These are phyloP conservation scores for Davidsoniella eucalypti DNA, from an alignment of 2,329 filamentous ascomycete species.

Conservation along the genomic window DNA sequence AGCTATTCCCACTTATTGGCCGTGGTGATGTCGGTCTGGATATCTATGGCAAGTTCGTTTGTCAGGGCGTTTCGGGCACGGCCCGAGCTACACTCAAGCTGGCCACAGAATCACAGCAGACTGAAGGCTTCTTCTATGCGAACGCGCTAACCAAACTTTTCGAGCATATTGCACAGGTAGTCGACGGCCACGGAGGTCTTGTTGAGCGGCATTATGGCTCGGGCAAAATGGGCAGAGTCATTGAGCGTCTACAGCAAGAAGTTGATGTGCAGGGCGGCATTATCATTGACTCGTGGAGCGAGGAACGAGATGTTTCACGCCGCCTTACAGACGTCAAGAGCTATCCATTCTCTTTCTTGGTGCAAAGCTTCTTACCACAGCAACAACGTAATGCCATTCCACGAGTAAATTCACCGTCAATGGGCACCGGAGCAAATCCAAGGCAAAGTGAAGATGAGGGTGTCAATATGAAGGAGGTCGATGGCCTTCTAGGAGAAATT, in stretches of 20 bases:
- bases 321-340: conserved; percentile 91
- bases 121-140: conserved; percentile 68
- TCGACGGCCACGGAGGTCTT: conserved; percentile 77
- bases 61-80: conserved; percentile 75
- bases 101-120: conserved; percentile 29
- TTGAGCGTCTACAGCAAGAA: conserved; percentile 82
- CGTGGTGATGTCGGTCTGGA: conserved; percentile 78
- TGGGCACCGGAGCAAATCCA: conserved; percentile 30
- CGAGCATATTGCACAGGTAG: conserved; percentile 92
- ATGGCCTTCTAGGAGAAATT: conserved; percentile 72
- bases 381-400: conserved; percentile 49
- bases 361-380: conserved; percentile 74
- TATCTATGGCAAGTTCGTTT: conserved; percentile 91
- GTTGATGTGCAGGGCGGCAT: conserved; percentile 94
- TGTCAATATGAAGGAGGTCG: conserved; percentile 93
- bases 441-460: conserved; percentile 72
- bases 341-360: conserved; percentile 92
- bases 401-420: conserved; percentile 60
- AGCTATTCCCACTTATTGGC: conserved; percentile 87
- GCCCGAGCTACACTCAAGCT: conserved; percentile 69
- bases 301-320: conserved; percentile 70
- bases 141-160: conserved; percentile 83
- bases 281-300: conserved; percentile 86
- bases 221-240: conserved; percentile 87
- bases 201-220: conserved; percentile 88